phyloP scores from a whole-genome alignment of 306 rosid genomes.

The Fragaria vesca region DNA sequence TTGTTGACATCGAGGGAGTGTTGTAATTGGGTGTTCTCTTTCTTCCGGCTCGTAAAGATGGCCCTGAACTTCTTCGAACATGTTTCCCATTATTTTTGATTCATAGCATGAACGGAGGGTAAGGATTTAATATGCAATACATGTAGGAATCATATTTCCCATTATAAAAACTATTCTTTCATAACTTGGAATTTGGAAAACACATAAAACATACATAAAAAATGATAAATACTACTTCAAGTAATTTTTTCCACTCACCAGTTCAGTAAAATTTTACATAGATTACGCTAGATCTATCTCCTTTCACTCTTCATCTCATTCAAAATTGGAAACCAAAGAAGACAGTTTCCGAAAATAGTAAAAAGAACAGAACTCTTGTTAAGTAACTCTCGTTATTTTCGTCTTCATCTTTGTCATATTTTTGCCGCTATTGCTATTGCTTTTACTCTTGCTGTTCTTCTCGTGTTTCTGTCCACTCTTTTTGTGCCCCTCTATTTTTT shows the following conservation, averaged over 20 bases:
- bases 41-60: no score
- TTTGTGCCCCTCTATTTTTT: slow-evolving; percentile 35
- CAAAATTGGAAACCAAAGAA: neutral
- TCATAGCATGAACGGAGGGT: no score
- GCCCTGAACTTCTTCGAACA: no score
- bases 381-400: neutral
- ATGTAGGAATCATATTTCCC: no score
- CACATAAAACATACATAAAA: no score
- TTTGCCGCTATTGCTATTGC: slow-evolving; percentile 27
- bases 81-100: no score
- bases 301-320: neutral
- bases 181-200: no score
- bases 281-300: neutral
- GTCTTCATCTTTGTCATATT: slow-evolving; percentile 38
- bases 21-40: neutral
- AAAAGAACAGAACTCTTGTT: neutral
- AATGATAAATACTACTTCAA: no score
- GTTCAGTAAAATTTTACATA: no score
- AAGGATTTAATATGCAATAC: no score
- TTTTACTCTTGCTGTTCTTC: slow-evolving; percentile 33
- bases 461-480: slow-evolving; percentile 46
- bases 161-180: no score
- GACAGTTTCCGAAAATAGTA: neutral
- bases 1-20: neutral
- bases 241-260: no score